Conservation (phyloP, 441 rosid genomes). For the Adansonia gregorii region DNA sequence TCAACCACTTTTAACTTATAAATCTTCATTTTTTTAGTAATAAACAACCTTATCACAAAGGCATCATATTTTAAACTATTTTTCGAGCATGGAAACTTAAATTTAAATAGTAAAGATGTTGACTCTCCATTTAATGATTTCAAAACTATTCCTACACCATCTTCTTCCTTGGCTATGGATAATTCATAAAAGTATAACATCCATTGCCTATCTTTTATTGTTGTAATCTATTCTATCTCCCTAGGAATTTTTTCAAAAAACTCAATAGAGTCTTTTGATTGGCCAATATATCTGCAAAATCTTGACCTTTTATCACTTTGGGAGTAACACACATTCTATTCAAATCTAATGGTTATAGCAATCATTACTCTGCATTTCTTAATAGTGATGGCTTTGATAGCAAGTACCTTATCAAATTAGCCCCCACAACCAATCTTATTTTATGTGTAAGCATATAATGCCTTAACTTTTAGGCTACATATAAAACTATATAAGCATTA, state of each 20-base stretch:
- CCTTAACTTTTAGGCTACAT: neutral
- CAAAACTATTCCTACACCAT: neutral
- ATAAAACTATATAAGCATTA: no score
- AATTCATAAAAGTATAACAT: neutral
- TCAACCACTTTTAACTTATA: no score
- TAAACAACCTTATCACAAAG: neutral
- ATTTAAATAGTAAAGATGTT: neutral
- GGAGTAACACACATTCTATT: neutral
- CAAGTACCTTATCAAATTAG: neutral
- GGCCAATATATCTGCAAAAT: neutral
- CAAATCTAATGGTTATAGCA: no score
- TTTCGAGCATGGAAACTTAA: neutral
- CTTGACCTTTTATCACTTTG: neutral
- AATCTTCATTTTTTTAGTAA: no score
- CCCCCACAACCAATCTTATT: neutral
- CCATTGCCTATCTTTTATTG: neutral
- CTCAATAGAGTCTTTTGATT: neutral
- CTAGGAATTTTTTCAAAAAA: neutral
- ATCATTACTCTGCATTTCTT: neutral
- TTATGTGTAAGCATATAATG: neutral
- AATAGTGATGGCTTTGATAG: neutral
- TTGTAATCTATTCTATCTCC: neutral
- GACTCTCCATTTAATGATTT: no score
- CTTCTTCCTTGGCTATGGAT: neutral
- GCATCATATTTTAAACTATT: neutral